Evolutionary conservation across 176 grass and related monocot species (phyloP).

Genomic region (Zoysia pacifica): DNA sequence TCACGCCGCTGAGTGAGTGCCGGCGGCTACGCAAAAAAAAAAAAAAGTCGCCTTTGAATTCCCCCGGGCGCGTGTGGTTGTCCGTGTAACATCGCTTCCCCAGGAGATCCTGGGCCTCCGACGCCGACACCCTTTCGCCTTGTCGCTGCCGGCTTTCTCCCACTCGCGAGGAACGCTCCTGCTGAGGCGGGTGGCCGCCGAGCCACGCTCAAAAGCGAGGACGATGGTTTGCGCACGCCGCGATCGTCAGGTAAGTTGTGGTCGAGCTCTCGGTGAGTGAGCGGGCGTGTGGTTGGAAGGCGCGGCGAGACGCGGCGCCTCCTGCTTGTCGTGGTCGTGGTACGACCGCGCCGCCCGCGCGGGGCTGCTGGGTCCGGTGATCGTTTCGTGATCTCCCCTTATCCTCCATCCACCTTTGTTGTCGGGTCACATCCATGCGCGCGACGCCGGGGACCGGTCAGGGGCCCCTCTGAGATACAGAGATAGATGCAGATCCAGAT

Average conservation of each 20-base stretch:
- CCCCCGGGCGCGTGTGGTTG: slow-evolving; percentile 2
- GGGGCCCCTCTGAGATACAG: not conserved
- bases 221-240: no score
- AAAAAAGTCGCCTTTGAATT: not conserved
- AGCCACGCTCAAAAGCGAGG: no score
- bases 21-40: not conserved
- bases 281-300: not conserved
- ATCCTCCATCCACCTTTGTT: not conserved
- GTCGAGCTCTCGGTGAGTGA: not conserved
- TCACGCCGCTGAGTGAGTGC: not conserved
- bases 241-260: no score
- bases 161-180: not conserved
- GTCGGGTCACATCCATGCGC: not conserved
- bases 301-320: not conserved
- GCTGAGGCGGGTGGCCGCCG: no score
- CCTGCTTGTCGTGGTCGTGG: not conserved
- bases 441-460: not conserved
- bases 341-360: not conserved
- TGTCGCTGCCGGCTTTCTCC: not conserved
- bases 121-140: not conserved
- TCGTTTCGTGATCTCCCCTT: not conserved
- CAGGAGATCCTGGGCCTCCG: slow-evolving; percentile 3
- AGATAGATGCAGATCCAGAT: not conserved
- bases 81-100: slow-evolving; percentile 18
- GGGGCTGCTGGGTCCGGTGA: not conserved